Evolutionary conservation across 2,329 filamentous ascomycete species (phyloP), one percentile per base, ranked within the genome.

Genomic region (Chaetomium globosum): DNA sequence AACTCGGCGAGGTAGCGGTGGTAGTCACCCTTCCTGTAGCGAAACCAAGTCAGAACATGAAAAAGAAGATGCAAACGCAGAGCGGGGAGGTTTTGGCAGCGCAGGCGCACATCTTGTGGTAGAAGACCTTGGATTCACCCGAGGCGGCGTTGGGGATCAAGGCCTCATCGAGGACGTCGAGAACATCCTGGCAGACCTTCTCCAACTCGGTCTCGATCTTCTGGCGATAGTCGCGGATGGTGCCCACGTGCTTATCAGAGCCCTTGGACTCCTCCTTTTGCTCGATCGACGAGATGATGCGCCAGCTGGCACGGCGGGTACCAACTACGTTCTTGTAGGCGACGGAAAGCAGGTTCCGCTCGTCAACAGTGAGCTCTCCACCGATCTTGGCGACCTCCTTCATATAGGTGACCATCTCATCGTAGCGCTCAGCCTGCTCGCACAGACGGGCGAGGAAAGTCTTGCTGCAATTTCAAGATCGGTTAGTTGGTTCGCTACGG

Each of bases 351-450:
- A 99, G 91, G 85, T 98, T 98, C 81, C 94, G 92, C 89, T 99
- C 95, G 81, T 98, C 94, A 75, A 98, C 94, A 71, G 88, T 89
- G 76, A 94, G 89, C 82, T 93, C 91, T 75, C 86, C 85, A 73
- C 85, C 87, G 74, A 89, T 80, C 84, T 97, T 96, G 82, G 94
- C 94, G 77, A 98, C 94, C 90, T 97, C 93, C 92, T 98, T 98
- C 95, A 98, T 98, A 86, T 94, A 97, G 79, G 89, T 93, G 75
- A 98, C 94, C 94, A 98, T 98, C 85, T 98, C 95, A 94, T 99
- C 94, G 84, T 99, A 99, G 80, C 94, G 94, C 88, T 98, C 95
- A 80, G 95, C 95, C 89, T 99, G 95, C 91, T 98, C 95, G 87
- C 95, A 98, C 80, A 99, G 93, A 85, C 95, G 90, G 82, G 95